These are phyloP conservation scores for Cubamyces lactineus DNA, from an alignment of 768 basidiomycete genomes.

Conservation along the genomic window DNA sequence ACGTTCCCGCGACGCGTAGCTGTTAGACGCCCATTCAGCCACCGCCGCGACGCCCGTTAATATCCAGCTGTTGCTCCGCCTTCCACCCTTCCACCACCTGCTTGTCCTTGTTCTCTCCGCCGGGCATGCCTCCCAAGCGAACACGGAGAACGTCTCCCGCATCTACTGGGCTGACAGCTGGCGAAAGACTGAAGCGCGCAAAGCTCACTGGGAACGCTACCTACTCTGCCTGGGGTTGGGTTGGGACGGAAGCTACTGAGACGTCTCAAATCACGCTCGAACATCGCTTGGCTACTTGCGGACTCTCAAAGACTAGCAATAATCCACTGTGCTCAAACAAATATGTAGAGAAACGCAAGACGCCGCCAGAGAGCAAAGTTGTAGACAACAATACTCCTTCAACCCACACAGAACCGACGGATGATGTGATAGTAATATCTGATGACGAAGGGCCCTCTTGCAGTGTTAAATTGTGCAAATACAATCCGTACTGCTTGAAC, in stretches of 20 bases:
- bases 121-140: conserved; percentile 34
- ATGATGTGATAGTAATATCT: conserved; percentile 70
- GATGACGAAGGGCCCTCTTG: conserved; percentile 66
- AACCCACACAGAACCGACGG: conserved; percentile 50
- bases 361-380: conserved; percentile 10
- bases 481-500: conserved; percentile 86
- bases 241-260: conserved; percentile 62
- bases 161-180: conserved; percentile 53
- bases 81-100: not conserved
- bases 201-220: conserved; percentile 47
- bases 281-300: conserved; percentile 69
- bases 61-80: not conserved
- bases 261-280: conserved; percentile 64
- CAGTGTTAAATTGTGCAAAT: conserved; percentile 64
- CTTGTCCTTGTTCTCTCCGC: not conserved
- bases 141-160: conserved; percentile 29
- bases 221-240: conserved; percentile 78
- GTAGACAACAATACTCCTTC: not conserved
- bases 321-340: conserved; percentile 63
- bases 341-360: conserved; percentile 37
- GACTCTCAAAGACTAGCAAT: conserved; percentile 55
- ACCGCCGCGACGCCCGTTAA: conserved; percentile 15
- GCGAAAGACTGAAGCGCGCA: conserved; percentile 63
- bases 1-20: conserved; percentile 24
- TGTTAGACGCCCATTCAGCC: conserved; percentile 19